Conservation (phyloP, 805 yeast genomes). For the Candida manassasensis region DNA sequence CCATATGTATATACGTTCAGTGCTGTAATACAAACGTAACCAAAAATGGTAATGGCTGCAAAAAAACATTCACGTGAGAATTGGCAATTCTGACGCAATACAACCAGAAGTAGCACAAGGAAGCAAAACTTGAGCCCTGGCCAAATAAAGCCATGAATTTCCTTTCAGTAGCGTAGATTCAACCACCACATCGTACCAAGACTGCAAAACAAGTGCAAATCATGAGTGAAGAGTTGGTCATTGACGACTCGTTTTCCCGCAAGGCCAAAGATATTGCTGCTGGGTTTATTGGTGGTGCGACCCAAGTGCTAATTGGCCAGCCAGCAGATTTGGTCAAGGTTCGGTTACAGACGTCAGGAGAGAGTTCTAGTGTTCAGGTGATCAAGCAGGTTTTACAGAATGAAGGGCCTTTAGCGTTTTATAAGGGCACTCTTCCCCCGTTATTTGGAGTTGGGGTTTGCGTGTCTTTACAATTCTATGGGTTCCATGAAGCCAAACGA, state of each 20-base stretch:
- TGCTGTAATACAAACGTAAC: no score
- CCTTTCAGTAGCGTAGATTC: no score
- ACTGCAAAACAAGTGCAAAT: neutral
- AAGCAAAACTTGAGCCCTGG: no score
- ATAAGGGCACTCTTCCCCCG: slow-evolving; percentile 43
- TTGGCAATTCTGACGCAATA: slow-evolving; percentile 5
- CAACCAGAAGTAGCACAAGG: no score
- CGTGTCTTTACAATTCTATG: slow-evolving; percentile 66
- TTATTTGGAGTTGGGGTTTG: slow-evolving; percentile 51
- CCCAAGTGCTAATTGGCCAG: slow-evolving; percentile 44
- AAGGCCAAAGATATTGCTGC: slow-evolving; percentile 40
- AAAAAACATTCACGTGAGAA: slow-evolving; percentile 4
- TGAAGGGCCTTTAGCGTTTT: slow-evolving; percentile 41
- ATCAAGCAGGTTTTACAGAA: slow-evolving; percentile 33
- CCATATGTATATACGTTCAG: no score
- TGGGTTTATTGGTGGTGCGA: slow-evolving; percentile 44
- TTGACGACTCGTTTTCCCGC: slow-evolving; percentile 31
- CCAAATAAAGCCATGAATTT: no score
- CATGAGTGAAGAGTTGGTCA: slow-evolving; percentile 10
- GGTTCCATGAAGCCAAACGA: slow-evolving; percentile 65
- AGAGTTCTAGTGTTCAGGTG: slow-evolving; percentile 26
- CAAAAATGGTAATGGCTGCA: slow-evolving; percentile 4
- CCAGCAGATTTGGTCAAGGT: slow-evolving; percentile 44
- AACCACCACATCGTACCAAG: no score
- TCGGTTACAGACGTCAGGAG: slow-evolving; percentile 35